Percentiles rank a stretch among this genome's conserved stretches.
Evolutionary conservation across 306 rosid genomes (phyloP).

Genomic region (Sindora glabra): DNA sequence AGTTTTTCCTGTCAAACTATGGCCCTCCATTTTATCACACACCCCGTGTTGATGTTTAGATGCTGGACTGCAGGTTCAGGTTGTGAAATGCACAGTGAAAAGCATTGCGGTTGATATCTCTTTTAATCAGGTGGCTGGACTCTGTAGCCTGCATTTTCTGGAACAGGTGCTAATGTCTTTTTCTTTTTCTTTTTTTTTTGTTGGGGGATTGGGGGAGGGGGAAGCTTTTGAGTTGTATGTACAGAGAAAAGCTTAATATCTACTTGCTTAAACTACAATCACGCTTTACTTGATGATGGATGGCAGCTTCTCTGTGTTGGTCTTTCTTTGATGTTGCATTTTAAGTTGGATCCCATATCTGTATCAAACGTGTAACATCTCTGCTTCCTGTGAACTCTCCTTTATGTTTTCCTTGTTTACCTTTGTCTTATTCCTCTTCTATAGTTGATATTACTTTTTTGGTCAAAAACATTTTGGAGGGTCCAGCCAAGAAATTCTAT

Average conservation of each 20-base stretch:
- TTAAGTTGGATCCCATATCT: constrained; percentile 5
- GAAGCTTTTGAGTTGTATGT: background rate
- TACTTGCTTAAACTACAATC: background rate
- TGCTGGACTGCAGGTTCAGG: constrained; percentile 47
- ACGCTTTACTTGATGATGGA: background rate
- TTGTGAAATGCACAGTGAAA: constrained; percentile 55
- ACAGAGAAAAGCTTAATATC: background rate
- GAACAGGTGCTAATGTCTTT: constrained; percentile 41
- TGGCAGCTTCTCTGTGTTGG: constrained; percentile 1
- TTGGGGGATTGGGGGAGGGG: too few relatives aligned
- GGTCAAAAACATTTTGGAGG: background rate
- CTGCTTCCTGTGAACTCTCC: background rate
- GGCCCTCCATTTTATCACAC: background rate
- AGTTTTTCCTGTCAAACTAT: background rate
- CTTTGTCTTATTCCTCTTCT: too few relatives aligned
- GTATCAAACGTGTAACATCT: background rate
- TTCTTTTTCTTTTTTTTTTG: constrained; percentile 1
- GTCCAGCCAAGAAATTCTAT: constrained; percentile 1
- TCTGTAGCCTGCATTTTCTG: constrained; percentile 46
- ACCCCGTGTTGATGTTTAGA: constrained; percentile 1
- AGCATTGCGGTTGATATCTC: constrained; percentile 55
- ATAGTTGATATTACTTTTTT: too few relatives aligned
- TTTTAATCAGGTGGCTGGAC: constrained; percentile 64
- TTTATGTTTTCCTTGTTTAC: background rate
- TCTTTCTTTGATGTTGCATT: background rate